Evolutionary conservation across 345 rosid genomes (phyloP), one percentile per base, ranked within the genome.

Genomic region (Moricandia arvensis): DNA sequence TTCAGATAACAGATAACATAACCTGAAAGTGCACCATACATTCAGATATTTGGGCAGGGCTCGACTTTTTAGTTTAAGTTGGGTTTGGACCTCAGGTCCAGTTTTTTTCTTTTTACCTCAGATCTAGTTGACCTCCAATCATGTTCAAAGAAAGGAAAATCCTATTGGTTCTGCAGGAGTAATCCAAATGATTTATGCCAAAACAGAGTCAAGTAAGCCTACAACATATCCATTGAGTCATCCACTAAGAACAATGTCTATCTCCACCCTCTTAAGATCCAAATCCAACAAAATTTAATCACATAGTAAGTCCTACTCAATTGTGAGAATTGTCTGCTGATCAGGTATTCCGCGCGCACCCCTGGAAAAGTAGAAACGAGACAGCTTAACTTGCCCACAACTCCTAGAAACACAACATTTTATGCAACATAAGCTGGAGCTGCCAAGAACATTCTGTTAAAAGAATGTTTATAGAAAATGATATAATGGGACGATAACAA

Each of bases 331-430:
- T 60, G 34, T 51, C 30, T 78, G 78, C 59, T 74, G 81, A 17
- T 76, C 69, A 6, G 59, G 61, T 37, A 30, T 66, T 60, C 71
- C 76, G 16, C 82, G 77, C 37, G 80, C 90, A 59, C 94, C 90
- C 53, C 93, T 90, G 66, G 27, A 61, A 34, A 8, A 33, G 27
- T 34, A 61, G 26, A 61, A 34, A 33, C 0, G 66, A 3, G 27
- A n/a, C 66, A 33, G n/a, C 45, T 61, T 16, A 9, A 61, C 66
- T 61, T 31, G 9, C 18, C 30, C 38, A 65, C 63, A 74, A 72
- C 53, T 72, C 61, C 75, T 71, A 66, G 12, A 11, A 57, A 59
- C 4, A 59, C 0, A 29, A 30, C 9, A 71, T 4, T 71, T 7
- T 29, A 71, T 17, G 13, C 59, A 21, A 29, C 58, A 41, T 43